A percentile compares a stretch with the other conserved stretches of the same genome.
phyloP scores from a whole-genome alignment of 2,329 filamentous ascomycete species.

The Epicoccum nigrum region DNA sequence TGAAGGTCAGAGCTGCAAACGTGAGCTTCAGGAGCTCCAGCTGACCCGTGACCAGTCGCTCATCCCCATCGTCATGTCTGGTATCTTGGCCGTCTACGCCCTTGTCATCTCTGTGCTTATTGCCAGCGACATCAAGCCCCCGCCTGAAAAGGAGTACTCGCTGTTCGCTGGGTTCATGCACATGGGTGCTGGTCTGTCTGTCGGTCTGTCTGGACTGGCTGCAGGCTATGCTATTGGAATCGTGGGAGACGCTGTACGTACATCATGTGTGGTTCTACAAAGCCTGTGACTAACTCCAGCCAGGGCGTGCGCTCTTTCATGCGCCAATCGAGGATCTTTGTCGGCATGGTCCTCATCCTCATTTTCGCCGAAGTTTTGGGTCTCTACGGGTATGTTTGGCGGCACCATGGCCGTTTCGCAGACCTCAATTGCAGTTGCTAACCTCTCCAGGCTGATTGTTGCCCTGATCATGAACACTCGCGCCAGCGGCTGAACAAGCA shows the following conservation, averaged over 20 bases:
- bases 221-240: conserved; percentile 77
- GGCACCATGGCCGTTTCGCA: neutral
- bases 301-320: conserved; percentile 90
- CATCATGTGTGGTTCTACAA: neutral
- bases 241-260: conserved; percentile 82
- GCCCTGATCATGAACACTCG: conserved; percentile 92
- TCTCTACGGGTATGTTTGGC: conserved; percentile 79
- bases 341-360: conserved; percentile 97
- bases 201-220: conserved; percentile 56
- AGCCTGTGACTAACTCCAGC: conserved; percentile 11
- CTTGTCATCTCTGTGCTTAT: conserved; percentile 97
- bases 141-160: conserved; percentile 72
- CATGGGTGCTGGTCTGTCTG: conserved; percentile 85
- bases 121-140: conserved; percentile 82
- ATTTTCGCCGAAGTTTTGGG: conserved; percentile 98
- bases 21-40: conserved; percentile 3
- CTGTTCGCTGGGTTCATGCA: conserved; percentile 95
- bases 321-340: conserved; percentile 93
- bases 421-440: conserved; percentile 12
- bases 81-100: conserved; percentile 97
- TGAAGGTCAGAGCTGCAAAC: conserved; percentile 70
- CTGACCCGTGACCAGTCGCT: conserved; percentile 64
- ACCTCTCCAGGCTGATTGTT: conserved; percentile 75
- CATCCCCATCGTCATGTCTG: conserved; percentile 95
- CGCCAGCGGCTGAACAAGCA: conserved; percentile 61